Percentiles rank a stretch among this genome's conserved stretches.
Evolutionary conservation across 495 filamentous ascomycete species (phyloP).

Genomic region (Aspergillus coremiiformis): DNA sequence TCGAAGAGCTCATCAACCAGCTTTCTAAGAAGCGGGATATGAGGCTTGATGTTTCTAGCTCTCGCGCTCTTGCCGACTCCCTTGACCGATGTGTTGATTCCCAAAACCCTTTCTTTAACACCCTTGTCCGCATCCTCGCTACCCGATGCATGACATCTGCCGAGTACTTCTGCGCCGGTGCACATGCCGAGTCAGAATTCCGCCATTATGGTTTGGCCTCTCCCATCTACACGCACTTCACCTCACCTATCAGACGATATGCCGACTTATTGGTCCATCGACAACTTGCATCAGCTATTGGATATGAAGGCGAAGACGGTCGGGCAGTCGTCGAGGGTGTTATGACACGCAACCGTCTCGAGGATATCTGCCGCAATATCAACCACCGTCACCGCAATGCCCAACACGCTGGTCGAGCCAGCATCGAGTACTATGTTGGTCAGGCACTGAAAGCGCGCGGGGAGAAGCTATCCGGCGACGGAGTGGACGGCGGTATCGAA

Average conservation of each 20-base stretch:
- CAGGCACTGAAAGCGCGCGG: conserved; percentile 85
- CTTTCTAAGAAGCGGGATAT: conserved; percentile 76
- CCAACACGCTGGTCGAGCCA: conserved; percentile 86
- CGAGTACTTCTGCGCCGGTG: conserved; percentile 94
- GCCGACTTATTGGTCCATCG: conserved; percentile 90
- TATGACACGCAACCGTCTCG: conserved; percentile 66
- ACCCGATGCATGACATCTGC: conserved; percentile 99
- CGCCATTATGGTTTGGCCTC: conserved; percentile 91
- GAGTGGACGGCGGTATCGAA: conserved; percentile 43
- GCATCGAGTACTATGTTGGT: conserved; percentile 94
- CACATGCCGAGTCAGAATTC: conserved; percentile 87
- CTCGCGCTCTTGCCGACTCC: conserved; percentile 82
- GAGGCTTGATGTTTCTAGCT: conserved; percentile 72
- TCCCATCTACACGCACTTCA: conserved; percentile 98
- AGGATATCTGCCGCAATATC: conserved; percentile 94
- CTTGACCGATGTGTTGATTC: conserved; percentile 77
- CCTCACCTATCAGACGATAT: conserved; percentile 91
- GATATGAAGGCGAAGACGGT: conserved; percentile 61
- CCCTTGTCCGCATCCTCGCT: conserved; percentile 89
- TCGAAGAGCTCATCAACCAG: conserved; percentile 86
- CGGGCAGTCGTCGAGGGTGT: conserved; percentile 62
- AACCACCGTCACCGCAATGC: conserved; percentile 96
- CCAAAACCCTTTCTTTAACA: conserved; percentile 96
- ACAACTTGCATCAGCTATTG: conserved; percentile 90
- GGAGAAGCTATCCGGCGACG: conserved; percentile 36